Evolutionary conservation across 1,284 basidiomycete species (phyloP).

Genomic region (Cryptococcus wingfieldii): DNA sequence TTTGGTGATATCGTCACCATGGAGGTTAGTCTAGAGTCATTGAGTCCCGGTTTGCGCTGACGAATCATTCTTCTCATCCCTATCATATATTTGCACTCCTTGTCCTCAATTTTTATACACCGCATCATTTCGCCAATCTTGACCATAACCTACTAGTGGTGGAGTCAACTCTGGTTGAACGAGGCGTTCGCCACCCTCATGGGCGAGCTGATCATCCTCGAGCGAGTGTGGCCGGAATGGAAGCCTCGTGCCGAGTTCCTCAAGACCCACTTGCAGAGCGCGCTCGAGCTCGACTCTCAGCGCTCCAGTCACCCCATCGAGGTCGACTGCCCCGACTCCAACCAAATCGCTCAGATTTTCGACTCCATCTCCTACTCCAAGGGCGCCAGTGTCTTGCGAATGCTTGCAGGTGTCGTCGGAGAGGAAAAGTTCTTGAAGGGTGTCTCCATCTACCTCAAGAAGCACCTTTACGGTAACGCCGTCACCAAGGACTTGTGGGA

Average conservation of each 20-base stretch:
- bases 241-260: conserved; percentile 55
- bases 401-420: conserved; percentile 85
- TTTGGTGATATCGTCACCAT: conserved; percentile 90
- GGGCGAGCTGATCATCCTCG: conserved; percentile 86
- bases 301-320: conserved; percentile 93
- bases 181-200: conserved; percentile 77
- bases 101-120: too few relatives aligned
- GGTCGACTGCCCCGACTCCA: conserved; percentile 82
- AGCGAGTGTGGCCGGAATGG: conserved; percentile 59
- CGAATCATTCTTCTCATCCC: too few relatives aligned
- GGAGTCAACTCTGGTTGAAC: conserved; percentile 73
- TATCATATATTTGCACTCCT: too few relatives aligned
- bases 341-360: conserved; percentile 84
- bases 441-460: conserved; percentile 88
- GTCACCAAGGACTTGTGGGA: conserved; percentile 86
- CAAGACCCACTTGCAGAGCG: conserved; percentile 54
- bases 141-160: conserved; percentile 56
- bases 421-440: conserved; percentile 83
- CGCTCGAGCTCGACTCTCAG: conserved; percentile 80
- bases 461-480: conserved; percentile 75
- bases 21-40: conserved; percentile 46
- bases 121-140: too few relatives aligned
- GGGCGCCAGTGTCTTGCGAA: conserved; percentile 80
- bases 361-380: conserved; percentile 82
- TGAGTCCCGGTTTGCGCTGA: too few relatives aligned